Conservation (phyloP, 257 asterid species). For the Penstemon eatonii region DNA sequence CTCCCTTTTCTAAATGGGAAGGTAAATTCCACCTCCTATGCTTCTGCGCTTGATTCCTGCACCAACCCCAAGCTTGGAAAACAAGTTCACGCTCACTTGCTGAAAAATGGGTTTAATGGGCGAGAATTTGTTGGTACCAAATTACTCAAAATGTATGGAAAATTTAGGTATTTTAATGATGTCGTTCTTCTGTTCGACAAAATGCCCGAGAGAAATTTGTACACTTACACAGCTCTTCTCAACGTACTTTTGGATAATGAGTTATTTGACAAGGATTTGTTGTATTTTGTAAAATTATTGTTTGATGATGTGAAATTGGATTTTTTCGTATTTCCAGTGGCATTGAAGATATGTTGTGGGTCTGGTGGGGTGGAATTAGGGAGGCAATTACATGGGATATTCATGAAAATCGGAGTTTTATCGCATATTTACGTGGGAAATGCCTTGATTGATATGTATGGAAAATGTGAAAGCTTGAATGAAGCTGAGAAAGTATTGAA, state of each 20-base stretch:
- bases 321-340: conserved; percentile 66
- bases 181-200: conserved; percentile 50
- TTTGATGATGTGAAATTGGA: conserved; percentile 61
- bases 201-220: conserved; percentile 61
- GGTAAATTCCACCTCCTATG: conserved; percentile 48
- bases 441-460: conserved; percentile 78
- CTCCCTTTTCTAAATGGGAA: conserved; percentile 30
- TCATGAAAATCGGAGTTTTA: conserved; percentile 47
- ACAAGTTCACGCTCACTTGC: conserved; percentile 66
- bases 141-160: conserved; percentile 57
- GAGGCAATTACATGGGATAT: conserved; percentile 62
- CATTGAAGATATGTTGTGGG: conserved; percentile 62
- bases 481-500: conserved; percentile 52
- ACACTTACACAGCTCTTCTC: conserved; percentile 54
- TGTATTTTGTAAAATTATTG: conserved; percentile 39
- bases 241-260: conserved; percentile 46
- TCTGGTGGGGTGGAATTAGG: conserved; percentile 69
- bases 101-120: conserved; percentile 55
- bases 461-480: conserved; percentile 58
- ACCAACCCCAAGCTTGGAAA: conserved; percentile 40
- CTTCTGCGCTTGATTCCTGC: conserved; percentile 60
- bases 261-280: conserved; percentile 44
- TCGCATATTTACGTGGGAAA: conserved; percentile 65
- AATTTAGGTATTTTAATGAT: conserved; percentile 38
- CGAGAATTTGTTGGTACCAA: conserved; percentile 66